Conservation (phyloP, 2,329 filamentous ascomycete genomes). For the Arthroderma uncinatum region DNA sequence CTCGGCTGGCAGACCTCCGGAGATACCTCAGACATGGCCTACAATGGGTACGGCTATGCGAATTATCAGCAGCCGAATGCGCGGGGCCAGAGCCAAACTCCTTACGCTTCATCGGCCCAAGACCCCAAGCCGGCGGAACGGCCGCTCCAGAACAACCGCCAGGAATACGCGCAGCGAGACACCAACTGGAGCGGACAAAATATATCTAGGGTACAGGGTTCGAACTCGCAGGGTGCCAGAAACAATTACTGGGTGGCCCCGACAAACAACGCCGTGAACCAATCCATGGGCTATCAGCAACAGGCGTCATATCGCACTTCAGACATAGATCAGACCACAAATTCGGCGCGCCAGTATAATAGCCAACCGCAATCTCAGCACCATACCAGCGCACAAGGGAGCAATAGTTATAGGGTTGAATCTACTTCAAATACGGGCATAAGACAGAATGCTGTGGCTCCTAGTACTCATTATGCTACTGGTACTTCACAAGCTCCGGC, state of each 20-base stretch:
- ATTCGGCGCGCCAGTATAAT: neutral
- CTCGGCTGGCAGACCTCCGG: neutral
- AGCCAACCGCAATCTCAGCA: neutral
- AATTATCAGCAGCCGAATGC: conserved; percentile 10
- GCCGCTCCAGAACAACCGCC: conserved; percentile 6
- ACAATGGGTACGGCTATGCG: conserved; percentile 13
- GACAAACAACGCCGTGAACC: neutral
- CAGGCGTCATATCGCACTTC: conserved; percentile 10
- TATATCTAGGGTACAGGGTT: neutral
- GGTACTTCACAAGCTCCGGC: neutral
- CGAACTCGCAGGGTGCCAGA: conserved; percentile 4
- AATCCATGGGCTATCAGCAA: conserved; percentile 7
- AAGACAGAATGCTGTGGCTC: neutral
- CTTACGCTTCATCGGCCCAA: conserved; percentile 6
- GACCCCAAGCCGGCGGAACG: neutral
- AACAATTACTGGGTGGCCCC: conserved; percentile 8
- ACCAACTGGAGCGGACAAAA: conserved; percentile 12
- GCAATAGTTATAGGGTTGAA: neutral
- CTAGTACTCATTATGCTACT: neutral
- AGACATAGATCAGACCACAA: conserved; percentile 5
- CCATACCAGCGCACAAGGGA: neutral
- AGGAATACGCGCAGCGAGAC: conserved; percentile 9
- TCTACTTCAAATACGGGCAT: neutral
- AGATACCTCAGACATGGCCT: conserved; percentile 10
- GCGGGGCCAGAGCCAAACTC: conserved; percentile 3